Conservation (phyloP, 192 early-diverging fungal species). For the Cetraspora pellucida region DNA sequence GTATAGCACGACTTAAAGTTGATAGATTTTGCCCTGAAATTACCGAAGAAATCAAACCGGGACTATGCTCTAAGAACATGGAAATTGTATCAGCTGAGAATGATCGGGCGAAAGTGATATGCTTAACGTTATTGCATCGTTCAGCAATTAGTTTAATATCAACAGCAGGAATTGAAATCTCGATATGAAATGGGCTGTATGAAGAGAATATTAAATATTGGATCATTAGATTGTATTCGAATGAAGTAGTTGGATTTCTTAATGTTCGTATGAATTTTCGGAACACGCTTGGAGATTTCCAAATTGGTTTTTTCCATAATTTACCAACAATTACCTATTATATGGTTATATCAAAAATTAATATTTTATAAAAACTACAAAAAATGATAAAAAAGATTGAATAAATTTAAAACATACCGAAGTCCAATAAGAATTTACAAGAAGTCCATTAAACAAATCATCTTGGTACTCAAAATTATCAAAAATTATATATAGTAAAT, state of each 20-base stretch:
- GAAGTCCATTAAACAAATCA: conserved; percentile 12
- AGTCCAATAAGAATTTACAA: conserved; percentile 22
- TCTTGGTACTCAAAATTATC: conserved; percentile 16
- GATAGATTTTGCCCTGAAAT: background rate
- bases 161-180: background rate
- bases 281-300: background rate
- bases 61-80: background rate
- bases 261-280: background rate
- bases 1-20: background rate
- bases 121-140: conserved; percentile 6
- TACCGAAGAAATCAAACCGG: background rate
- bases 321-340: background rate
- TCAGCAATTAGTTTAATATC: background rate
- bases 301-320: conserved; percentile 14
- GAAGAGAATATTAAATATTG: conserved; percentile 1
- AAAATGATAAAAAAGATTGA: background rate
- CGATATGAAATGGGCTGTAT: background rate
- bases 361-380: background rate
- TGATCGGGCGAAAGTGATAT: background rate
- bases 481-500: conserved; percentile 15
- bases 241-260: background rate
- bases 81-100: background rate
- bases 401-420: conserved; percentile 1
- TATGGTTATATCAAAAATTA: background rate
- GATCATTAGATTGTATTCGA: background rate